Evolutionary conservation across 768 basidiomycete genomes (phyloP).

Genomic region (Suillus decipiens): DNA sequence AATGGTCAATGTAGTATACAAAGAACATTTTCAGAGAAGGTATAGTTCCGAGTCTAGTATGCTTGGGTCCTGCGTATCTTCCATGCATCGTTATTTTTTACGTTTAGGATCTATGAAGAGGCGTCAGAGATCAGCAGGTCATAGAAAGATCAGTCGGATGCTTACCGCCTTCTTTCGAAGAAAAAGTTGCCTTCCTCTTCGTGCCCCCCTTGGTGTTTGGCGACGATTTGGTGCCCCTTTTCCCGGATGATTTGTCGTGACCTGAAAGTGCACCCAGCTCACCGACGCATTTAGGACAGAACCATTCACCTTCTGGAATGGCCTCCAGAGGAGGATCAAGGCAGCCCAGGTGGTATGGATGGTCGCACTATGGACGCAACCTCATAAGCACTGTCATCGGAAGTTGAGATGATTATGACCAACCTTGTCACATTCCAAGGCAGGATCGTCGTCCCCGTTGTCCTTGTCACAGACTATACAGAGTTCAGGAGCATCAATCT

Average conservation of each 20-base stretch:
- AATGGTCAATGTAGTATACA: neutral
- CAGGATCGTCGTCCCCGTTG: conserved; percentile 68
- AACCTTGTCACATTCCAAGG: conserved; percentile 92
- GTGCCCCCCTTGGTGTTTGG: conserved; percentile 29
- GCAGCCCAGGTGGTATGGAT: conserved; percentile 84
- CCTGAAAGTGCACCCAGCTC: conserved; percentile 51
- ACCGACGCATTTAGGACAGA: conserved; percentile 74
- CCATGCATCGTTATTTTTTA: neutral
- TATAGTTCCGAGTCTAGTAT: conserved; percentile 4
- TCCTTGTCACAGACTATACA: conserved; percentile 77
- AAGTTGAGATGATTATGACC: conserved; percentile 9
- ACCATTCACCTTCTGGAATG: conserved; percentile 91
- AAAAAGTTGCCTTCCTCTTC: conserved; percentile 49
- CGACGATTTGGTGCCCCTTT: conserved; percentile 22
- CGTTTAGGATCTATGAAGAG: conserved; percentile 3
- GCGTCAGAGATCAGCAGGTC: conserved; percentile 28
- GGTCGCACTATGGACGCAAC: conserved; percentile 66
- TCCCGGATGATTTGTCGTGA: conserved; percentile 13
- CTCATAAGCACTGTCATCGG: conserved; percentile 1
- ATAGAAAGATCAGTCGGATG: neutral
- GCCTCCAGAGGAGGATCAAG: conserved; percentile 73
- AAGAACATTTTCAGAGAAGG: conserved; percentile 3
- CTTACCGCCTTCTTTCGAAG: conserved; percentile 41
- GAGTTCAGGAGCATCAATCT: conserved; percentile 62
- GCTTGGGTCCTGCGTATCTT: neutral